phyloP scores from a whole-genome alignment of 345 rosid species.

The Citrus australasica region DNA sequence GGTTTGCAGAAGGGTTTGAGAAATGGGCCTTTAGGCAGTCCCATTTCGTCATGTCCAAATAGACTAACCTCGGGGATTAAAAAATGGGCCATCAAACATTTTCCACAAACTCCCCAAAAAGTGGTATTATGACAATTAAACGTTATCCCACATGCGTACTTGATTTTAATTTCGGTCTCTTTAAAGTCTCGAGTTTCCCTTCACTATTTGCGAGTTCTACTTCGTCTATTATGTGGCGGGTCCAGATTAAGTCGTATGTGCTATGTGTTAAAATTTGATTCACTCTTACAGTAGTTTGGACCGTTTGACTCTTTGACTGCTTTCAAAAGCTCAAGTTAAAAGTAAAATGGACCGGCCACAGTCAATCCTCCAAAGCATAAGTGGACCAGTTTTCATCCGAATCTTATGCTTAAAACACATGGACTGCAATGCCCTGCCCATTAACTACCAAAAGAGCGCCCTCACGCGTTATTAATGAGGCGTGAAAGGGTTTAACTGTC shows the following conservation, averaged over 20 bases:
- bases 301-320: background rate
- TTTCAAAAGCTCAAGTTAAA: background rate
- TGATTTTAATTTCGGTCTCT: background rate
- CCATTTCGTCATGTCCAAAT: background rate
- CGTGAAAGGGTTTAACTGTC: slow-evolving; percentile 40
- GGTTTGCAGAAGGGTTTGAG: too few relatives aligned
- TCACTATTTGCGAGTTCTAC: too few relatives aligned
- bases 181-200: too few relatives aligned
- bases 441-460: slow-evolving; percentile 8
- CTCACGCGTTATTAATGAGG: slow-evolving; percentile 30
- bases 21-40: background rate
- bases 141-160: background rate
- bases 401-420: background rate
- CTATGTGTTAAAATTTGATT: background rate
- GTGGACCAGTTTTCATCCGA: background rate
- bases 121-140: background rate
- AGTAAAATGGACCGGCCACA: background rate
- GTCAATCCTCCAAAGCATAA: background rate
- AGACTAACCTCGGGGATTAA: background rate
- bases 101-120: background rate
- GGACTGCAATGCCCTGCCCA: slow-evolving; percentile 14
- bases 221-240: background rate
- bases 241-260: background rate
- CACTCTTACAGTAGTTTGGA: background rate
- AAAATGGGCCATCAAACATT: background rate